Evolutionary conservation across 2,329 filamentous ascomycete genomes (phyloP).

Genomic region (Thyridium curvatum): DNA sequence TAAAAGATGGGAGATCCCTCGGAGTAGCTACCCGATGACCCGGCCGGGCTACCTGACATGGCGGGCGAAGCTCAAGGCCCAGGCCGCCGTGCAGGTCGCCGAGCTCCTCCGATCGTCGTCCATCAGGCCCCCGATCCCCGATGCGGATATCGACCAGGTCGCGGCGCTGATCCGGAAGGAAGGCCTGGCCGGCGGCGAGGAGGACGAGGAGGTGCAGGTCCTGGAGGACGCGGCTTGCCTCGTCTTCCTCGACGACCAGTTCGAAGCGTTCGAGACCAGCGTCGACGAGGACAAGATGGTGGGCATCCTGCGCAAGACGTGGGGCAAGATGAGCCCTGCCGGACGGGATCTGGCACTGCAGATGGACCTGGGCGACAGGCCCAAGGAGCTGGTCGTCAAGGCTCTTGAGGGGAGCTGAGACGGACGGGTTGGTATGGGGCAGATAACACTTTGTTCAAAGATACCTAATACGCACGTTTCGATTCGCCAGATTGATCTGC

Average conservation of each 20-base stretch:
- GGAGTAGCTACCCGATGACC: conserved; percentile 66
- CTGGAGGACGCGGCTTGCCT: conserved; percentile 83
- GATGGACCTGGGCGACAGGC: conserved; percentile 59
- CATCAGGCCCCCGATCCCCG: conserved; percentile 29
- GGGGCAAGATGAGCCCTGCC: conserved; percentile 64
- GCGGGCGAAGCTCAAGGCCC: conserved; percentile 67
- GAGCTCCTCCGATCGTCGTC: conserved; percentile 39
- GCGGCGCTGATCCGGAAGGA: conserved; percentile 75
- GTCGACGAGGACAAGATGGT: conserved; percentile 73
- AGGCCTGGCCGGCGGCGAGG: conserved; percentile 44
- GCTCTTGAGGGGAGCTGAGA: conserved; percentile 36
- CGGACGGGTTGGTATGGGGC: no score
- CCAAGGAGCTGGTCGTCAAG: conserved; percentile 54
- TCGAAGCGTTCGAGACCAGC: conserved; percentile 71
- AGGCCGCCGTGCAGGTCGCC: conserved; percentile 48
- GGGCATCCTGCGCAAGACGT: conserved; percentile 64
- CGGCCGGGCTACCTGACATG: conserved; percentile 74
- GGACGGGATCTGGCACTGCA: conserved; percentile 59
- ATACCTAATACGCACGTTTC: no score
- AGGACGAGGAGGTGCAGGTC: conserved; percentile 45
- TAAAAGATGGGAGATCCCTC: conserved; percentile 69
- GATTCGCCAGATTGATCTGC: no score
- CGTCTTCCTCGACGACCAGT: conserved; percentile 82
- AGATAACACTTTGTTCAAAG: no score
- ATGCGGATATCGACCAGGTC: conserved; percentile 53